phyloP scores from a whole-genome alignment of 2,329 filamentous ascomycete genomes.

The Nemania serpens region DNA sequence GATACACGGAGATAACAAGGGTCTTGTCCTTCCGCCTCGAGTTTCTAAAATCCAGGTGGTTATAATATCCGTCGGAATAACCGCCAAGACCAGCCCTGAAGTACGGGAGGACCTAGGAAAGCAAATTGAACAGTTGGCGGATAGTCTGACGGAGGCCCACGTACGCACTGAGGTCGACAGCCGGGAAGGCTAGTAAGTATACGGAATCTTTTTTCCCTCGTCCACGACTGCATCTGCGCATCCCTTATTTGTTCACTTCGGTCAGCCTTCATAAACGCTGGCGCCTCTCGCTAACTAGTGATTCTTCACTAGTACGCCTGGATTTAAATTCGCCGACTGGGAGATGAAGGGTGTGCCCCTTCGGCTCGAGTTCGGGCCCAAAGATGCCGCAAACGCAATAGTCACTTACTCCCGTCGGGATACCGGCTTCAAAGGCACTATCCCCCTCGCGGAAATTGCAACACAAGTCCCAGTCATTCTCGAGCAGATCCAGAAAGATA shows the following conservation, averaged over 20 bases:
- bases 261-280: background rate
- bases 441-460: conserved; percentile 74
- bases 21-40: conserved; percentile 88
- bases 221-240: background rate
- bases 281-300: conserved; percentile 10
- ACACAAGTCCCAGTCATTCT: conserved; percentile 79
- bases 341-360: conserved; percentile 95
- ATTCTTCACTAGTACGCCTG: conserved; percentile 63
- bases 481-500: conserved; percentile 85
- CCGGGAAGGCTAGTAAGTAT: conserved; percentile 73
- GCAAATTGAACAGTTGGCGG: conserved; percentile 73
- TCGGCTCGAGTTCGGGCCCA: conserved; percentile 92
- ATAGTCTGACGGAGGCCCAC: conserved; percentile 70
- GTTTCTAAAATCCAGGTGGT: conserved; percentile 86
- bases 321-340: conserved; percentile 99
- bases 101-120: conserved; percentile 76
- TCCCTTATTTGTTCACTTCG: background rate
- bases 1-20: conserved; percentile 95
- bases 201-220: background rate
- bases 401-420: conserved; percentile 89
- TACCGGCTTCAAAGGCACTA: conserved; percentile 79
- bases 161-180: conserved; percentile 81
- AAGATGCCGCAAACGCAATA: conserved; percentile 84
- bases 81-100: conserved; percentile 81
- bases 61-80: conserved; percentile 91